phyloP scores from a whole-genome alignment of 257 asterid species.

The Verbascum thapsus region DNA sequence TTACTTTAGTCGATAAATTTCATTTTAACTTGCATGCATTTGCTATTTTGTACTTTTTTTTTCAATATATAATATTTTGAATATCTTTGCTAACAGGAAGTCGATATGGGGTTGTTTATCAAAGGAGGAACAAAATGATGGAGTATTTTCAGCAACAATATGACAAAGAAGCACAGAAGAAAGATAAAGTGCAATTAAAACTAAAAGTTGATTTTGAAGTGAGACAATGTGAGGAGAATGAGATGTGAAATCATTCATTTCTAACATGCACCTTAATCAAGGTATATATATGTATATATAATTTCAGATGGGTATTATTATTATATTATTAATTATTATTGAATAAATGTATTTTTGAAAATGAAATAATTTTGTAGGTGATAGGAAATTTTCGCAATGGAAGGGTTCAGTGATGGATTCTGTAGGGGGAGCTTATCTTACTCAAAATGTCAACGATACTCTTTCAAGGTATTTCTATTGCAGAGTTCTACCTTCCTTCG shows the following conservation, averaged over 20 bases:
- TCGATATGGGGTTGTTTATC: too few relatives aligned
- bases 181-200: too few relatives aligned
- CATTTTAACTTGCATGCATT: too few relatives aligned
- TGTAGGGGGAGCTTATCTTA: conserved; percentile 31
- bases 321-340: too few relatives aligned
- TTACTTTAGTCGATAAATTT: too few relatives aligned
- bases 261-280: conserved; percentile 13
- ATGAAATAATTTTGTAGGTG: conserved; percentile 13
- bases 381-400: conserved; percentile 24
- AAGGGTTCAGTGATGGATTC: conserved; percentile 37
- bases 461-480: conserved; percentile 26
- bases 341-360: background rate
- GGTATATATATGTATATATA: background rate
- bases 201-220: background rate
- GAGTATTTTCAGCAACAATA: too few relatives aligned
- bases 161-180: background rate
- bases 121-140: too few relatives aligned
- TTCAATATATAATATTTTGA: too few relatives aligned
- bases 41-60: too few relatives aligned
- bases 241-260: conserved; percentile 24
- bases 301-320: background rate
- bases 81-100: too few relatives aligned
- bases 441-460: conserved; percentile 29
- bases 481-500: too few relatives aligned
- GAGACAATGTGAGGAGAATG: conserved; percentile 11